A percentile compares a stretch with the other conserved stretches of the same genome.
Conservation (phyloP, 1,139 yeast genomes). For the Magnusiomyces ingens region DNA sequence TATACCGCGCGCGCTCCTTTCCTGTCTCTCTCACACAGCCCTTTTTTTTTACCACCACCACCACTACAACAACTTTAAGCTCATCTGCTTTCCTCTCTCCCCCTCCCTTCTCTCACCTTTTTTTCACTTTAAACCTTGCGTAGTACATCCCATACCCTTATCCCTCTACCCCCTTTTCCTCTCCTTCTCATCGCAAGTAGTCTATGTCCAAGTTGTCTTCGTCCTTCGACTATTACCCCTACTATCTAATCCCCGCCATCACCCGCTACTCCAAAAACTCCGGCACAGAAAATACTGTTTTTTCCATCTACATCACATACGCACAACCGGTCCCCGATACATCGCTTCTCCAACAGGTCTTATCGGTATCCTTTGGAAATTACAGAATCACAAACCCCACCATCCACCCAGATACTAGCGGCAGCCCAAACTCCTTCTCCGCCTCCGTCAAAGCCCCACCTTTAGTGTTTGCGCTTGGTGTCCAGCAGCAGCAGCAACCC, state of each 20-base stretch:
- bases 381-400: constrained; percentile 13
- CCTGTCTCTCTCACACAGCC: too few species aligned
- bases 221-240: neutral
- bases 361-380: constrained; percentile 19
- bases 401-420: constrained; percentile 6
- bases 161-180: neutral
- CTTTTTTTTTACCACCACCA: too few species aligned
- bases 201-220: constrained; percentile 5
- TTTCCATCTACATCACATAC: constrained; percentile 14
- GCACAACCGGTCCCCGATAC: constrained; percentile 11
- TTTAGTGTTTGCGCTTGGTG: neutral
- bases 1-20: too few species aligned
- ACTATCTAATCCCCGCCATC: constrained; percentile 6
- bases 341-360: constrained; percentile 11
- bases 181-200: neutral
- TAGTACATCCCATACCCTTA: neutral
- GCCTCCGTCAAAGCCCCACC: neutral
- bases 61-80: neutral
- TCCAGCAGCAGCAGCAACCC: neutral
- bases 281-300: constrained; percentile 16
- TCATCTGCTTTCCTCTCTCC: constrained; percentile 1
- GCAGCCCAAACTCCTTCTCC: constrained; percentile 9
- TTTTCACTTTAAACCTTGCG: neutral
- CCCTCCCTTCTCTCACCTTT: neutral
- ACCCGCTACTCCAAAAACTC: constrained; percentile 15